A percentile compares a stretch with the other conserved stretches of the same genome.
Conservation (phyloP, 2,329 filamentous ascomycete genomes). For the Chrysoporthe puriensis region DNA sequence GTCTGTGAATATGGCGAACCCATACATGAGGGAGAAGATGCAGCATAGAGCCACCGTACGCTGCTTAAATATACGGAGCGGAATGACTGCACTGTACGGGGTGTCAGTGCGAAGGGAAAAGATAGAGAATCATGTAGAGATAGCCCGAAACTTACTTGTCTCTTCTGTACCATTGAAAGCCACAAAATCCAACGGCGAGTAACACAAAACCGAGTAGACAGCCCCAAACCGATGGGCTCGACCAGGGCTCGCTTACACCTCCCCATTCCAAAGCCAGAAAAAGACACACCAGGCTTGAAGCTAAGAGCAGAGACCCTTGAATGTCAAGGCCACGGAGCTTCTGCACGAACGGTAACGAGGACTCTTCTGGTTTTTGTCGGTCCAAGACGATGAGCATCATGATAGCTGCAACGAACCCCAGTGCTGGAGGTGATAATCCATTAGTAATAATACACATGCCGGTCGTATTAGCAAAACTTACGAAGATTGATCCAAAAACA, state of each 20-base stretch:
- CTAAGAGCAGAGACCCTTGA: constrained; percentile 13
- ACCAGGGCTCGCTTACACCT: constrained; percentile 12
- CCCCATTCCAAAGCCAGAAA: constrained; percentile 24
- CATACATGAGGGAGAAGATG: constrained; percentile 16
- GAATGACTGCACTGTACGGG: constrained; percentile 13
- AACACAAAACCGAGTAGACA: constrained; percentile 16
- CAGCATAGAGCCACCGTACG: constrained; percentile 20
- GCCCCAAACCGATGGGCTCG: constrained; percentile 18
- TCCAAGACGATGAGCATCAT: constrained; percentile 7
- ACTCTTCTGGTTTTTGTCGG: constrained; percentile 3
- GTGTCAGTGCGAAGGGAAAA: background rate
- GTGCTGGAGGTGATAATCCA: background rate
- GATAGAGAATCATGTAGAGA: background rate
- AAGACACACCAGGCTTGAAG: constrained; percentile 15
- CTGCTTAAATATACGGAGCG: constrained; percentile 15
- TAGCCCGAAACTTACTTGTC: constrained; percentile 10
- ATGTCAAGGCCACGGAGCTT: constrained; percentile 14
- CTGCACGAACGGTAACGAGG: constrained; percentile 1
- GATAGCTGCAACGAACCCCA: constrained; percentile 13
- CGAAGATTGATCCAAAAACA: constrained; percentile 27
- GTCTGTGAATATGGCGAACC: constrained; percentile 12
- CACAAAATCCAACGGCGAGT: constrained; percentile 9
- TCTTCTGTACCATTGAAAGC: constrained; percentile 18
- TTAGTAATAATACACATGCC: background rate
- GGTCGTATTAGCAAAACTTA: background rate